These are phyloP conservation scores for Volvariella surrecta DNA, from an alignment of 1,284 basidiomycete species.

Conservation along the genomic window DNA sequence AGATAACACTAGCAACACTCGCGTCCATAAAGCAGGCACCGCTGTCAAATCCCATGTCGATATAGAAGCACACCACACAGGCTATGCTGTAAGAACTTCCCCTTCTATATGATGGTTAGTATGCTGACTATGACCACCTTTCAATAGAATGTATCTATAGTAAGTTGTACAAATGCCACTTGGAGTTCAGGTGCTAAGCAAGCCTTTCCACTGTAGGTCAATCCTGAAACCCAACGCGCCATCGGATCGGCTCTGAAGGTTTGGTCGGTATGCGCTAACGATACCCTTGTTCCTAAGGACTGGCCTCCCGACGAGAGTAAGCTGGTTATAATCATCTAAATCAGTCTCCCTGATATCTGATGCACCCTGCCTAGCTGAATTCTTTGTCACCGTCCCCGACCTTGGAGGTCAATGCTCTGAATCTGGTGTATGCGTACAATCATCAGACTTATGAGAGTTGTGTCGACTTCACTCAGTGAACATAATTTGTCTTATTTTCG, in stretches of 20 bases:
- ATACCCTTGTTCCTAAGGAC: conserved; percentile 20
- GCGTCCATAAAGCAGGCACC: conserved; percentile 19
- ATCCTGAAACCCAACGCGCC: conserved; percentile 16
- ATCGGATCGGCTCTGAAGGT: conserved; percentile 23
- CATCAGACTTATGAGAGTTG: conserved; percentile 24
- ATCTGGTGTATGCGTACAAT: conserved; percentile 23
- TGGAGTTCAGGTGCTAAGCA: neutral
- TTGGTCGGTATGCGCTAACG: conserved; percentile 28
- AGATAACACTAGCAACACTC: conserved; percentile 23
- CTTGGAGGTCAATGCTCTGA: conserved; percentile 21
- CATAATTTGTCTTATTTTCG: too few species aligned
- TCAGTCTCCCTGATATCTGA: neutral
- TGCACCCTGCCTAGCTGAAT: conserved; percentile 17
- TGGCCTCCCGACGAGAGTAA: conserved; percentile 27
- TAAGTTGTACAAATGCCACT: conserved; percentile 8
- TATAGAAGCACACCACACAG: conserved; percentile 26
- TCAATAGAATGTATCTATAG: conserved; percentile 23
- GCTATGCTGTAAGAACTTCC: conserved; percentile 22
- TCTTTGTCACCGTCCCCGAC: conserved; percentile 27
- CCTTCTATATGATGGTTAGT: neutral
- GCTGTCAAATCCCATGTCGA: conserved; percentile 24
- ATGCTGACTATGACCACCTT: neutral
- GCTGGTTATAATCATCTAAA: conserved; percentile 5
- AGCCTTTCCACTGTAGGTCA: conserved; percentile 5
- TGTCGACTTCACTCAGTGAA: conserved; percentile 19